phyloP scores from a whole-genome alignment of 257 asterid species.

The Fraxinus cuspidata region DNA sequence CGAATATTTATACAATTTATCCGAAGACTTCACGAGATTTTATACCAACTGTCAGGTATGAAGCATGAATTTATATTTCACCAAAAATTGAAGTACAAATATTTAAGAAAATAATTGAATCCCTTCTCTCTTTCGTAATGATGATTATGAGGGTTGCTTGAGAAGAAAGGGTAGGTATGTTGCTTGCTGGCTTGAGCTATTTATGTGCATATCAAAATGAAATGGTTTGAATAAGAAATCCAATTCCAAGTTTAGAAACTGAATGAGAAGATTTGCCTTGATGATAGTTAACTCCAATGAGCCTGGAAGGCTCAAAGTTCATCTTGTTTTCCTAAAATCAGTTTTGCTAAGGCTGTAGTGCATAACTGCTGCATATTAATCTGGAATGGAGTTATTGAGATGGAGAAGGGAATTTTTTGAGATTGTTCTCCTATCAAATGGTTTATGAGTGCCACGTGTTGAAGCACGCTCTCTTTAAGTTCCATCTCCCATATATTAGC shows the following conservation, averaged over 20 bases:
- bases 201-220: neutral
- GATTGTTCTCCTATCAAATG: neutral
- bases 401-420: neutral
- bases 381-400: neutral
- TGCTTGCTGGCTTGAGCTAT: neutral
- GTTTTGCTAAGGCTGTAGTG: neutral
- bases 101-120: neutral
- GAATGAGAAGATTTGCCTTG: neutral
- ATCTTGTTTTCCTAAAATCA: neutral
- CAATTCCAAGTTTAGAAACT: neutral
- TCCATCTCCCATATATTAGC: neutral
- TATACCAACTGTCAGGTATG: constrained; percentile 89
- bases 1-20: constrained; percentile 79
- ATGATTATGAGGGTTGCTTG: neutral
- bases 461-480: neutral
- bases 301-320: neutral
- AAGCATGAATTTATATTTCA: neutral
- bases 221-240: neutral
- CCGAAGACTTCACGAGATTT: constrained; percentile 84
- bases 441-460: neutral
- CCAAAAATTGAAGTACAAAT: neutral
- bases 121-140: neutral
- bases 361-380: neutral
- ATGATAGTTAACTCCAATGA: neutral
- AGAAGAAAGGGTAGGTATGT: neutral